A percentile compares a stretch with the other conserved stretches of the same genome.
Evolutionary conservation across 2,329 filamentous ascomycete species (phyloP).

Genomic region (Apiospora saccharicola): DNA sequence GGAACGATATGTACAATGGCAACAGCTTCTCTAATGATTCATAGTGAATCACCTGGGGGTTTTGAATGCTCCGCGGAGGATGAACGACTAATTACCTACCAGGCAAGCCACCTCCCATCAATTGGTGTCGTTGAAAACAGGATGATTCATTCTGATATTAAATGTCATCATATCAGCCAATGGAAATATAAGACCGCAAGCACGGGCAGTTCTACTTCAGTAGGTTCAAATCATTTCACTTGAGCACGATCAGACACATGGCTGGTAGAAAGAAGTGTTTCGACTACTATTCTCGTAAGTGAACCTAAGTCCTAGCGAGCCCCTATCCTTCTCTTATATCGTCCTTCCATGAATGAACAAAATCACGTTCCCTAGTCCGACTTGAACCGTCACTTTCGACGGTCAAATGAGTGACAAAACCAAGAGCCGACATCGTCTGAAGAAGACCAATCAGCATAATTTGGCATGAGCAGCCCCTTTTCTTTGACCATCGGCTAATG

Average conservation of each 20-base stretch:
- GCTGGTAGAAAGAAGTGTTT: neutral
- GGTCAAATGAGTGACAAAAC: constrained; percentile 14
- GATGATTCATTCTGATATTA: constrained; percentile 10
- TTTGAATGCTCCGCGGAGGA: neutral
- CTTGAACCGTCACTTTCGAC: constrained; percentile 15
- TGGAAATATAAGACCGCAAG: neutral
- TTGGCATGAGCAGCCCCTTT: neutral
- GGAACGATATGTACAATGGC: neutral
- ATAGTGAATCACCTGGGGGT: neutral
- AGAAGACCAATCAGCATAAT: neutral
- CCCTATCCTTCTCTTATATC: neutral
- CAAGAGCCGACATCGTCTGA: constrained; percentile 17
- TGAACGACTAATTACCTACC: neutral
- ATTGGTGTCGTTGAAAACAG: neutral
- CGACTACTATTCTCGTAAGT: constrained; percentile 8
- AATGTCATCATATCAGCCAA: neutral
- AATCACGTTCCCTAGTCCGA: constrained; percentile 20
- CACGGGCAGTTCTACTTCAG: neutral
- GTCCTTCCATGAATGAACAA: constrained; percentile 1
- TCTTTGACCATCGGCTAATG: neutral
- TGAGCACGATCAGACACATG: neutral
- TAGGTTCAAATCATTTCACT: neutral
- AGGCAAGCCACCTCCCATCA: neutral
- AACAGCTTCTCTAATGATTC: neutral
- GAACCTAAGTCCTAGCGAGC: neutral